A percentile compares a stretch with the other conserved stretches of the same genome.
These are phyloP conservation scores for Fusarium begoniae DNA, from an alignment of 2,329 filamentous ascomycete species.

Conservation along the genomic window DNA sequence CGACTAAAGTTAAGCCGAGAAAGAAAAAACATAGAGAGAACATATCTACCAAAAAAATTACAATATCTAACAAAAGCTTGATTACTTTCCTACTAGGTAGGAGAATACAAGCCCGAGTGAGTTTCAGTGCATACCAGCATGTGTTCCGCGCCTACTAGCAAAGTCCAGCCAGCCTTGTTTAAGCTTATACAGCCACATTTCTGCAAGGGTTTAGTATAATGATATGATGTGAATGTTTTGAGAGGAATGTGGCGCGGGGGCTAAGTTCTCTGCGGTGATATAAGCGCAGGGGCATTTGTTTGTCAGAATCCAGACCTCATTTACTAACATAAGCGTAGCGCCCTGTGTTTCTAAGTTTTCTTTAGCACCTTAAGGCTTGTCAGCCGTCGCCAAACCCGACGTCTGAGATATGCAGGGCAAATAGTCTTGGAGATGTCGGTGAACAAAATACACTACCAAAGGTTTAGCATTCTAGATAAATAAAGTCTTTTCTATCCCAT, in stretches of 20 bases:
- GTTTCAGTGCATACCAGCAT: background rate
- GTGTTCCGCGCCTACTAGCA: background rate
- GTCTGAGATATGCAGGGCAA: background rate
- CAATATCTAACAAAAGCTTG: too few relatives aligned
- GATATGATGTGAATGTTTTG: background rate
- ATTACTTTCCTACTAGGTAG: too few relatives aligned
- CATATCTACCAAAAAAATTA: too few relatives aligned
- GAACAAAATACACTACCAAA: fast-evolving
- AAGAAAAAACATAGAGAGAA: background rate
- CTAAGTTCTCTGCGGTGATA: background rate
- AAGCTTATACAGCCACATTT: background rate
- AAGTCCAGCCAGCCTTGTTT: background rate
- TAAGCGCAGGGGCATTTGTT: background rate
- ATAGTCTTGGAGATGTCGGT: background rate
- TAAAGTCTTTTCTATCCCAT: fast-evolving
- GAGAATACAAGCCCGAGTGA: background rate
- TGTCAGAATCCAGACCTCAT: background rate
- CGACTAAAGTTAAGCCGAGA: background rate
- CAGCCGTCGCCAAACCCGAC: background rate
- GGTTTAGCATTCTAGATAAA: background rate
- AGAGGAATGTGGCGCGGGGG: background rate
- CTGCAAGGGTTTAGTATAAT: background rate
- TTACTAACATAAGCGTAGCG: background rate
- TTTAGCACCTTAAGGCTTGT: background rate
- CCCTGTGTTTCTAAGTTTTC: background rate